Evolutionary conservation across 768 basidiomycete species (phyloP).

Genomic region (Leccinellum albellum): DNA sequence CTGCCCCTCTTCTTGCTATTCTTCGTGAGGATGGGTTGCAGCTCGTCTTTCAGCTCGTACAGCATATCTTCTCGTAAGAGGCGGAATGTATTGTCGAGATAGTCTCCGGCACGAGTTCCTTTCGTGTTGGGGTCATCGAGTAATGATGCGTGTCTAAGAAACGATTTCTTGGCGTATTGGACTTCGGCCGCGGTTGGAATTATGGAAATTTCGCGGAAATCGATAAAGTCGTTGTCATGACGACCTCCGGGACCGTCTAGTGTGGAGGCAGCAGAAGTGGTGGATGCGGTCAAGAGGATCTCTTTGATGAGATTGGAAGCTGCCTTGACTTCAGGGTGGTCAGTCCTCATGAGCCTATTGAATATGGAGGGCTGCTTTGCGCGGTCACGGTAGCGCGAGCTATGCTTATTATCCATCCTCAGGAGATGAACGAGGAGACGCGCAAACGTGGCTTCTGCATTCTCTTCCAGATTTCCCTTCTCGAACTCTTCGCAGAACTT

Average conservation of each 20-base stretch:
- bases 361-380: slow-evolving; percentile 33
- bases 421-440: slow-evolving; percentile 50
- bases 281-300: slow-evolving; percentile 29
- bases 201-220: slow-evolving; percentile 61
- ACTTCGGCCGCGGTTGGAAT: slow-evolving; percentile 62
- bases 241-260: slow-evolving; percentile 52
- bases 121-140: slow-evolving; percentile 42
- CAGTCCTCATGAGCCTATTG: slow-evolving; percentile 23
- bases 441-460: slow-evolving; percentile 39
- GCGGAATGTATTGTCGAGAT: slow-evolving; percentile 67
- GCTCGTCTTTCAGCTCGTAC: slow-evolving; percentile 52
- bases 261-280: slow-evolving; percentile 16
- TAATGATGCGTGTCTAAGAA: slow-evolving; percentile 42
- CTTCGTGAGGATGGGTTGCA: slow-evolving; percentile 39
- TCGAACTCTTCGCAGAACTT: slow-evolving; percentile 36
- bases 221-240: slow-evolving; percentile 64
- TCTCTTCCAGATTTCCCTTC: slow-evolving; percentile 29
- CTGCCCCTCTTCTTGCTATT: slow-evolving; percentile 34
- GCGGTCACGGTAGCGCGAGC: slow-evolving; percentile 36
- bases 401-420: slow-evolving; percentile 34
- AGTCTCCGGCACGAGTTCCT: slow-evolving; percentile 38
- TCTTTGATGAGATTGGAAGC: slow-evolving; percentile 40
- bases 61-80: slow-evolving; percentile 63
- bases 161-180: slow-evolving; percentile 40
- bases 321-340: slow-evolving; percentile 21